These are phyloP conservation scores for Ascomycota sp. DNA, from an alignment of 2,329 filamentous ascomycete genomes.

Conservation along the genomic window DNA sequence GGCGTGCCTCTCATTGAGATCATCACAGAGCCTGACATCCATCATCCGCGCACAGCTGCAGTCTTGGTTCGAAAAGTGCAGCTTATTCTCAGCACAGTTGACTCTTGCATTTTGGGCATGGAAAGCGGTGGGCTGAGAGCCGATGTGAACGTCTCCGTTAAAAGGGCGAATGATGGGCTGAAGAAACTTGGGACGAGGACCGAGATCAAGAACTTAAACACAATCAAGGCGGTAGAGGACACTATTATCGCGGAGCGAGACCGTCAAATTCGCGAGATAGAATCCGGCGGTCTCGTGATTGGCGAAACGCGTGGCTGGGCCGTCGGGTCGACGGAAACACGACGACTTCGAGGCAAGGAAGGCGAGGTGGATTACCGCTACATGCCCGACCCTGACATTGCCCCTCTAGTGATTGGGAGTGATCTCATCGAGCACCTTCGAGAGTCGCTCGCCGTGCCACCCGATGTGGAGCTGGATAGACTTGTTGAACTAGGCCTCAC, in stretches of 20 bases:
- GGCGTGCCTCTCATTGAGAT: slow-evolving; percentile 86
- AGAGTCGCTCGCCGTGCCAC: slow-evolving; percentile 44
- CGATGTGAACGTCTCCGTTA: slow-evolving; percentile 88
- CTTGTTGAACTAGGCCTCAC: slow-evolving; percentile 51
- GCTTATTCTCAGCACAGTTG: slow-evolving; percentile 54
- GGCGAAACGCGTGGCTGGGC: slow-evolving; percentile 92
- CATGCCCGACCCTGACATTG: slow-evolving; percentile 90
- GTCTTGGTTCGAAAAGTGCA: slow-evolving; percentile 82
- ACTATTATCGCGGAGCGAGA: slow-evolving; percentile 82
- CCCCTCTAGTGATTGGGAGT: slow-evolving; percentile 53
- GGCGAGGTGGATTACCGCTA: slow-evolving; percentile 96
- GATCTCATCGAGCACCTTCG: slow-evolving; percentile 47
- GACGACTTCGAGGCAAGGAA: slow-evolving; percentile 72
- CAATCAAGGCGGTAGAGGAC: slow-evolving; percentile 86
- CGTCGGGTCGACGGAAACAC: slow-evolving; percentile 63
- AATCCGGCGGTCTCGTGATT: slow-evolving; percentile 51
- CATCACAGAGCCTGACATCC: slow-evolving; percentile 77
- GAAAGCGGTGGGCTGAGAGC: slow-evolving; percentile 77
- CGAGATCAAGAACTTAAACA: slow-evolving; percentile 94
- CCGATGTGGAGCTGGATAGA: slow-evolving; percentile 47
- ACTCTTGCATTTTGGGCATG: slow-evolving; percentile 81
- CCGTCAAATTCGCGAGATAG: slow-evolving; percentile 64
- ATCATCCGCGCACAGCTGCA: slow-evolving; percentile 69
- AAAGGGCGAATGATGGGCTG: slow-evolving; percentile 26
- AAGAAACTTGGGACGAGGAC: slow-evolving; percentile 57